Conservation (phyloP, 1,139 yeast genomes). For the Tardiomyces depauwii region DNA sequence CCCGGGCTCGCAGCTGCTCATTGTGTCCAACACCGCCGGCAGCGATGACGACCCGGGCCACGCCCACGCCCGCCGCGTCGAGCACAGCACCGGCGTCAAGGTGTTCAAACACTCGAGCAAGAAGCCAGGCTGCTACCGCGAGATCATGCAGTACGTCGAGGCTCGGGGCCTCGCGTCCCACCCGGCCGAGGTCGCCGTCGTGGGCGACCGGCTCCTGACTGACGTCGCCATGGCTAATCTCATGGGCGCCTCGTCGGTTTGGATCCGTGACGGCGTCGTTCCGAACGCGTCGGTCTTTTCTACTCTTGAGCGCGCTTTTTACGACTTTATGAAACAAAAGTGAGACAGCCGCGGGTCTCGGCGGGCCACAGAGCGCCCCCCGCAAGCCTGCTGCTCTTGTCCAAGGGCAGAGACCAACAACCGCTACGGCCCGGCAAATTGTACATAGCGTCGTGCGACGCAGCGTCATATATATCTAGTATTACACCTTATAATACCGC, state of each 20-base stretch:
- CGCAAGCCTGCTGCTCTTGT: too few relatives aligned
- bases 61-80: slow-evolving; percentile 54
- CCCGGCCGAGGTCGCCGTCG: slow-evolving; percentile 63
- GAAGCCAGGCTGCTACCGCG: slow-evolving; percentile 82
- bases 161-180: slow-evolving; percentile 22
- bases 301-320: background rate
- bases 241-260: slow-evolving; percentile 81
- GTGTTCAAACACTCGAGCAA: slow-evolving; percentile 72
- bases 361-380: too few relatives aligned
- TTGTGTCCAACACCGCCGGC: slow-evolving; percentile 93
- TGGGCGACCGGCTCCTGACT: slow-evolving; percentile 86
- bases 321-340: background rate
- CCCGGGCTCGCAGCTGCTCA: slow-evolving; percentile 56
- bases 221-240: slow-evolving; percentile 89
- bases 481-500: too few relatives aligned
- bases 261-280: slow-evolving; percentile 36
- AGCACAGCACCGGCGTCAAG: slow-evolving; percentile 56
- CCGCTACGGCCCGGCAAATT: too few relatives aligned
- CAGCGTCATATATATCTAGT: too few relatives aligned
- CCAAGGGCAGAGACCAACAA: too few relatives aligned
- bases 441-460: too few relatives aligned
- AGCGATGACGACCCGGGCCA: slow-evolving; percentile 59
- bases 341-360: background rate
- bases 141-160: slow-evolving; percentile 50
- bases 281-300: background rate